Conservation (phyloP, 1,139 yeast species). For the Blastobotrys persicus region DNA sequence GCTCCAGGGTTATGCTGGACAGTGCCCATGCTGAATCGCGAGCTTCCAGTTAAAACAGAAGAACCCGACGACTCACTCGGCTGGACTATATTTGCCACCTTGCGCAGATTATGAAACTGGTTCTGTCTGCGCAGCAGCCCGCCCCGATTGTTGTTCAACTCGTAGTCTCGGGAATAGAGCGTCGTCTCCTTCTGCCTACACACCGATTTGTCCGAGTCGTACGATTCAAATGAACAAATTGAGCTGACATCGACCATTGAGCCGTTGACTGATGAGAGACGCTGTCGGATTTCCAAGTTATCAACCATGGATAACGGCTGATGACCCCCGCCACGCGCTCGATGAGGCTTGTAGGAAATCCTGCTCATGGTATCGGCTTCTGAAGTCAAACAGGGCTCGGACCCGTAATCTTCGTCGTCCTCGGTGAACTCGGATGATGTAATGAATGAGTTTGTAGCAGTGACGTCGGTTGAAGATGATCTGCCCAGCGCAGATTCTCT, state of each 20-base stretch:
- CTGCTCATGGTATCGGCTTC: neutral
- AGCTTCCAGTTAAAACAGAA: slow-evolving; percentile 7
- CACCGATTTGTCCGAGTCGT: slow-evolving; percentile 22
- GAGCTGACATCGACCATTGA: slow-evolving; percentile 8
- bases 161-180: neutral
- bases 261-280: neutral
- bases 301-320: slow-evolving; percentile 14
- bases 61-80: neutral
- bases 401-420: slow-evolving; percentile 8
- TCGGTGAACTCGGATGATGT: neutral
- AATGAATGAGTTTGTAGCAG: slow-evolving; percentile 10
- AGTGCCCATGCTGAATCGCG: slow-evolving; percentile 6
- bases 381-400: slow-evolving; percentile 9
- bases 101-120: slow-evolving; percentile 12
- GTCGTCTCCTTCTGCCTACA: slow-evolving; percentile 1
- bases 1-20: neutral
- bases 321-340: neutral
- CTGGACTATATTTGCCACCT: slow-evolving; percentile 10
- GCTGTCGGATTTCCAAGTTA: slow-evolving; percentile 7
- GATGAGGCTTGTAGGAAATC: slow-evolving; percentile 6
- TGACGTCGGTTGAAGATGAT: slow-evolving; percentile 12
- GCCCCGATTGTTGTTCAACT: neutral
- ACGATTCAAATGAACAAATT: slow-evolving; percentile 26
- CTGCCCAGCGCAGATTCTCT: neutral
- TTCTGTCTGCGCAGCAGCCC: slow-evolving; percentile 9